Evolutionary conservation across 2,329 filamentous ascomycete species (phyloP).

Genomic region (Trichoderma koningiopsis): DNA sequence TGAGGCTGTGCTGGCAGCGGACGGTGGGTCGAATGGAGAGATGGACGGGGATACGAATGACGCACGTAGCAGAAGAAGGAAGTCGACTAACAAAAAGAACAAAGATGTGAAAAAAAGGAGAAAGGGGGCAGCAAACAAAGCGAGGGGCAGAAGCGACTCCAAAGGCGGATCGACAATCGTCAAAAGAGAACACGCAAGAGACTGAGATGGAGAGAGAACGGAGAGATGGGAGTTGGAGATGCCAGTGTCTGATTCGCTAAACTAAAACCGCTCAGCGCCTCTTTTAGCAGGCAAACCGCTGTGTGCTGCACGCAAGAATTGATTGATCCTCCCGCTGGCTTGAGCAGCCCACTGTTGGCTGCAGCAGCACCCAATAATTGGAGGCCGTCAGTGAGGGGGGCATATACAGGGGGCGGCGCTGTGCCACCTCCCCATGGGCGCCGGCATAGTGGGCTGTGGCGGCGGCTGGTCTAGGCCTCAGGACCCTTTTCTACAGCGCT

Average conservation of each 20-base stretch:
- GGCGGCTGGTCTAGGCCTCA: background rate
- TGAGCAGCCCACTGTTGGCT: background rate
- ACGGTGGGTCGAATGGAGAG: constrained; percentile 17
- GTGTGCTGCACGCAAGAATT: background rate
- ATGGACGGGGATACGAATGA: background rate
- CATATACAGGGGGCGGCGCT: constrained; percentile 17
- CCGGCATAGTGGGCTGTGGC: background rate
- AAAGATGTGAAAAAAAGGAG: background rate
- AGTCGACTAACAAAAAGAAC: background rate
- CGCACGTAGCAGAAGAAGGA: background rate
- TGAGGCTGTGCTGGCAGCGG: constrained; percentile 23
- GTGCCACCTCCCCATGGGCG: background rate
- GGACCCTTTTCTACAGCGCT: background rate
- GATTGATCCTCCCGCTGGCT: constrained; percentile 8
- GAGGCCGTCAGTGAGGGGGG: constrained; percentile 18
- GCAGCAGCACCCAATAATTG: background rate
- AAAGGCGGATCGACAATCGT: background rate
- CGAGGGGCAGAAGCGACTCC: background rate
- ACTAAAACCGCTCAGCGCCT: background rate
- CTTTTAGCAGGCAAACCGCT: background rate
- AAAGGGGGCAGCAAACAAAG: constrained; percentile 1
- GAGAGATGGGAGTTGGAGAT: constrained; percentile 5
- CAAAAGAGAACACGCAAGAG: background rate
- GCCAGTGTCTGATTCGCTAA: constrained; percentile 4
- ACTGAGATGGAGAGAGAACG: background rate